These are phyloP conservation scores for Clavispora fructus DNA, from an alignment of 805 yeast species.

Conservation along the genomic window DNA sequence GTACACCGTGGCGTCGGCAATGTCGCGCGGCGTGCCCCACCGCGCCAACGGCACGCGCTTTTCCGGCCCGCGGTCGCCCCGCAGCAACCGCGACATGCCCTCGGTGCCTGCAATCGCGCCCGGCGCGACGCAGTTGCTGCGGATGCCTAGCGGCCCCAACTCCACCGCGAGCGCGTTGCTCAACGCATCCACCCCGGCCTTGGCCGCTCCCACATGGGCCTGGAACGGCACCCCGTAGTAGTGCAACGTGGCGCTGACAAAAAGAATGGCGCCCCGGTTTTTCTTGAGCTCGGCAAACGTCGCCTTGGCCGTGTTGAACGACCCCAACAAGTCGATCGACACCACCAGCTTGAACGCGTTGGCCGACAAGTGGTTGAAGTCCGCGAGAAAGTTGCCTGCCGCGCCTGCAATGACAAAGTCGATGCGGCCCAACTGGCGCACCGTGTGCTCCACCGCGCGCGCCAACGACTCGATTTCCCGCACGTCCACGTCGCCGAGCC, in stretches of 20 bases:
- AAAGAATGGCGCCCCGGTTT: conserved; percentile 66
- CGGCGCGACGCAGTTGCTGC: conserved; percentile 84
- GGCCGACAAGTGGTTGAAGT: conserved; percentile 69
- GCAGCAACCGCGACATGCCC: conserved; percentile 65
- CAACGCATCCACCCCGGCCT: conserved; percentile 91
- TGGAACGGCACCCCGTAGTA: conserved; percentile 87
- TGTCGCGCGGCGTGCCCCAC: conserved; percentile 67
- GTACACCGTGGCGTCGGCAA: conserved; percentile 82
- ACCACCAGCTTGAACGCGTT: conserved; percentile 88
- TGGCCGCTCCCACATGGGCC: conserved; percentile 88
- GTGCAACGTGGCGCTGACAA: conserved; percentile 87
- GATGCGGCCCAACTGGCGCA: conserved; percentile 64
- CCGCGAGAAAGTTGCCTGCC: conserved; percentile 87
- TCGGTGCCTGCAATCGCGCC: conserved; percentile 87
- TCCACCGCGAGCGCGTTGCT: conserved; percentile 84
- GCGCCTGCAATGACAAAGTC: conserved; percentile 94
- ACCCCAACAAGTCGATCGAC: conserved; percentile 81
- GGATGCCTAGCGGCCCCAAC: conserved; percentile 82
- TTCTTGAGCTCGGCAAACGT: conserved; percentile 57
- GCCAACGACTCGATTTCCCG: conserved; percentile 58
- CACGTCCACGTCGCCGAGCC: conserved; percentile 73
- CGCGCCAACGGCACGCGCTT: conserved; percentile 60
- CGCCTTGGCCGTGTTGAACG: conserved; percentile 87
- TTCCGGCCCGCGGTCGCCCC: conserved; percentile 14
- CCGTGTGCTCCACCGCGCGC: conserved; percentile 61